Evolutionary conservation across 2,329 filamentous ascomycete genomes (phyloP).

Genomic region (Hypoxylon sp.): DNA sequence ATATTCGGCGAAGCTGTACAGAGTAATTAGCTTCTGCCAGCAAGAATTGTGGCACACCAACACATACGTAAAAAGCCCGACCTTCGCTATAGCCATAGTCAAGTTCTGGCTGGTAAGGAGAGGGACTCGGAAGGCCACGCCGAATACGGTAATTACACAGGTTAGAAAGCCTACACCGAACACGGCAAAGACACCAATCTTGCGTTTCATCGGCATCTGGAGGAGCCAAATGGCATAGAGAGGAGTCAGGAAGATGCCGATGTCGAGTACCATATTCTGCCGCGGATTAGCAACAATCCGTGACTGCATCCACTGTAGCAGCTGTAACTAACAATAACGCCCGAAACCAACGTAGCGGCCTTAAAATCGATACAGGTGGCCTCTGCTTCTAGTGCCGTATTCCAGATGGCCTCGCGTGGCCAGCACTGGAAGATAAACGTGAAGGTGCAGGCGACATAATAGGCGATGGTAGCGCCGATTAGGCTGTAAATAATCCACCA

Average conservation of each 20-base stretch:
- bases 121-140: conserved; percentile 11
- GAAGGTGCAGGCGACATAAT: conserved; percentile 11
- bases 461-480: neutral
- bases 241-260: conserved; percentile 10
- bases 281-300: too few species aligned
- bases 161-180: conserved; percentile 16
- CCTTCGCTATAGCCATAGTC: conserved; percentile 14
- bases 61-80: conserved; percentile 16
- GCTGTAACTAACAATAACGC: too few species aligned
- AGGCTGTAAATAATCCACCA: conserved; percentile 12
- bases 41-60: neutral
- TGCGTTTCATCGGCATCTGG: conserved; percentile 15
- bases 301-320: too few species aligned
- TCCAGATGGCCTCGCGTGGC: conserved; percentile 12
- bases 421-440: conserved; percentile 19
- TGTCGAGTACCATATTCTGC: conserved; percentile 13
- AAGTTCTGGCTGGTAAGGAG: conserved; percentile 8
- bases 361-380: conserved; percentile 14
- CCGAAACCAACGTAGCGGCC: conserved; percentile 11
- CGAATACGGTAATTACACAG: conserved; percentile 10
- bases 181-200: conserved; percentile 10
- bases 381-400: neutral
- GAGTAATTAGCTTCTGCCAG: neutral
- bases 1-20: conserved; percentile 11
- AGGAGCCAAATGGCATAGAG: conserved; percentile 14